Evolutionary conservation across 2,329 filamentous ascomycete genomes (phyloP), one percentile per base, ranked within the genome.

Genomic region (Zelopaecilomyces penicillatus): DNA sequence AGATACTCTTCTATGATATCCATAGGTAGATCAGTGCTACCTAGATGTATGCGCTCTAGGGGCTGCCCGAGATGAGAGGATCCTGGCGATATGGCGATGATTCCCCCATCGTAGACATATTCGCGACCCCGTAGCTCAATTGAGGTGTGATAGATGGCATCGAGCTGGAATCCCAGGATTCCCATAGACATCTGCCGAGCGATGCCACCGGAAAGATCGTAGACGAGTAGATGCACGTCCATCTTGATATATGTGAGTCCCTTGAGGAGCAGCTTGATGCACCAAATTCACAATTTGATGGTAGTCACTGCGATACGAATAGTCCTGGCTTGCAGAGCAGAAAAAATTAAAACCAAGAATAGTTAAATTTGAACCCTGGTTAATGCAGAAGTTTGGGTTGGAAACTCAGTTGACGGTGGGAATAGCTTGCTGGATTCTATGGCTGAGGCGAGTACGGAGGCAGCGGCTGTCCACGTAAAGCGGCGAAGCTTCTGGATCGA

Each of bases 91-190:
- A 91, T 88, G 43, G 82, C 82, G 56, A 95, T 86, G 42, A 97
- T 84, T 44, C 88, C 88, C 44, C 86, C 82, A 48, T 95, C 91
- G 54, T 90, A 97, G 56, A 91, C 79, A 63, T 95, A 96, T 65
- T 98, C 93, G 41, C 84, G 76, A n/a, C 83, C 82, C 42, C 82
- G 78, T 34, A 97, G 73, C 36, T 95, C 83, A 43, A 98, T 82
- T 0, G 90, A 87, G 0, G 93, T 97, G 63, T 98, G 93, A 55
- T 97, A 97, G 43, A 98, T 80, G 43, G 93, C 93, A 63, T 97
- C 91, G 41, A 96, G 87, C 42, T 76, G 69, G 52, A 79, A 74
- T 11, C 75, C 68, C 7, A 82, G 62, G 44, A 73, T 52, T 49
- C 70, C 64, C 67, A 68, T 63, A 12, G 75, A 79, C 67, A 80